Evolutionary conservation across 352 stramenopile species (phyloP).

Genomic region (Phytophthora tubulina): DNA sequence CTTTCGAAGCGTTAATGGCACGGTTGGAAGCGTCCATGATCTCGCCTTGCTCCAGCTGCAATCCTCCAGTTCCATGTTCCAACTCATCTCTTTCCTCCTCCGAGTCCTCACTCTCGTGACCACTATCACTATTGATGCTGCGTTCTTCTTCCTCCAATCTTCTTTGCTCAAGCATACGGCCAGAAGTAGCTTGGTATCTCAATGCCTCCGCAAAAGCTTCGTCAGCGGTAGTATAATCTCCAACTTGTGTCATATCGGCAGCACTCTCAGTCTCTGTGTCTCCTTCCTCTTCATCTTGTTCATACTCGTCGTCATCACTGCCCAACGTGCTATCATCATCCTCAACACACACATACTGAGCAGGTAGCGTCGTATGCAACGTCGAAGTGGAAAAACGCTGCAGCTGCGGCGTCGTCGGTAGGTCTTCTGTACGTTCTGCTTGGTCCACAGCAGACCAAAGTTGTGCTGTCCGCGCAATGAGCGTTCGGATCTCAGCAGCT

Average conservation of each 20-base stretch:
- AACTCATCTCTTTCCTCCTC: slow-evolving; percentile 10
- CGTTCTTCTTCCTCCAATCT: slow-evolving; percentile 8
- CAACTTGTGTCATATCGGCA: slow-evolving; percentile 5
- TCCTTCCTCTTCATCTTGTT: slow-evolving; percentile 31
- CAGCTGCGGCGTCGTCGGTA: neutral
- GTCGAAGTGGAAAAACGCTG: slow-evolving; percentile 16
- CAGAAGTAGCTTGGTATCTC: neutral
- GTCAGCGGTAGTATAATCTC: slow-evolving; percentile 15
- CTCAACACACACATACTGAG: slow-evolving; percentile 21
- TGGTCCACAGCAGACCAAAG: slow-evolving; percentile 47
- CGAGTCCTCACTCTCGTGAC: slow-evolving; percentile 13
- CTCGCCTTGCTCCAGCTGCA: slow-evolving; percentile 39
- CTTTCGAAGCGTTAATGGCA: slow-evolving; percentile 74
- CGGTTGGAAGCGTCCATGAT: slow-evolving; percentile 57
- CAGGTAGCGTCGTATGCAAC: slow-evolving; percentile 8
- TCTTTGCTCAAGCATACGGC: neutral
- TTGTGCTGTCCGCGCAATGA: slow-evolving; percentile 45
- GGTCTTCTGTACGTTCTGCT: slow-evolving; percentile 23
- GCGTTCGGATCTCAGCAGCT: slow-evolving; percentile 41
- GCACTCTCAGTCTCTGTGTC: slow-evolving; percentile 28
- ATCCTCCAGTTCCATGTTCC: neutral
- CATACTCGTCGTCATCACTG: slow-evolving; percentile 33
- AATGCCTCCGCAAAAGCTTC: slow-evolving; percentile 17
- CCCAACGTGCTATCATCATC: slow-evolving; percentile 37
- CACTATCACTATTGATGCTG: slow-evolving; percentile 10